Base-by-base conservation (phyloP, 139 green algal species). In the Spirogloea muscicola region DNA sequence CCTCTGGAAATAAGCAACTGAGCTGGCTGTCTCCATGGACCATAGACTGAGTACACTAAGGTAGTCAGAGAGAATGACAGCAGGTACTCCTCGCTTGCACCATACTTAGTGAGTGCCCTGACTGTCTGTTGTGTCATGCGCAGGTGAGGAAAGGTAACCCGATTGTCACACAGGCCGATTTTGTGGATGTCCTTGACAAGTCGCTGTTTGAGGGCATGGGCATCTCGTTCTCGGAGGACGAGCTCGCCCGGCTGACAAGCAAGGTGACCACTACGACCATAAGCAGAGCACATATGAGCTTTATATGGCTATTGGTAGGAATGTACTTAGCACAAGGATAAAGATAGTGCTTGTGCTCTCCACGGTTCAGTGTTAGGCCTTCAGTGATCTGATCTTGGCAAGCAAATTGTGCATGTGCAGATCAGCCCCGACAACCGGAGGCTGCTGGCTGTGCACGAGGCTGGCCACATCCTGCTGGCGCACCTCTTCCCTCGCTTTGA, bases 401-500 rank as follows among this genome's bases (percentile, higher is more conserved):
- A n/a, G n/a, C n/a, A n/a, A n/a, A n/a, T n/a, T n/a, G n/a, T n/a
- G n/a, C n/a, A n/a, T n/a, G n/a, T n/a, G n/a, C n/a, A n/a, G n/a
- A n/a, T n/a, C n/a, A n/a, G n/a, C n/a, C n/a, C n/a, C n/a, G n/a
- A n/a, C n/a, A n/a, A n/a, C n/a, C 27, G 33, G 68, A 5, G 58
- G 58, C 21, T 77, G 43, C 3, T 63, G 55, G 68, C 68, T 16
- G 33, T 77, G 42, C 68, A 77, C 55, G 68, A 77, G 38, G 68
- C 68, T 18, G 68, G 68, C 3, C 68, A 77, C 36, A 21, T 77
- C 6, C 57, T 77, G 41, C 44, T 77, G 59, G 13, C 68, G 34
- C 55, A 73, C 43, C 68, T 77, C 37, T 77, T 73, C 58, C 68
- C 68, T n/a, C 2, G 3, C 43, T 77, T 59, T 25, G 68, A 77